Conservation (phyloP, 345 rosid species). For the Firmiana major region DNA sequence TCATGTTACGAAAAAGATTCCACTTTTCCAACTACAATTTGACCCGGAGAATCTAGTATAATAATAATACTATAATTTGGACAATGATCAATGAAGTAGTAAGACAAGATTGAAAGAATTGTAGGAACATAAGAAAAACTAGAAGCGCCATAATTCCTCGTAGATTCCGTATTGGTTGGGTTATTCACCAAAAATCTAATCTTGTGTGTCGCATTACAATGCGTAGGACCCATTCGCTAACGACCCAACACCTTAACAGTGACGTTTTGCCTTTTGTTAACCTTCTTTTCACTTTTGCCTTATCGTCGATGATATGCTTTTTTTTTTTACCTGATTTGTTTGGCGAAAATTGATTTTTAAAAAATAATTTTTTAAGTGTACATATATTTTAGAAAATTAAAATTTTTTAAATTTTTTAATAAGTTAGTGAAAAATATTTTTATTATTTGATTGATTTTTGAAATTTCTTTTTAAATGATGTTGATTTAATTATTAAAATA, state of each 20-base stretch:
- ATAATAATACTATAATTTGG: not conserved
- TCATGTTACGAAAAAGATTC: not conserved
- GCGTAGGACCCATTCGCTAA: not conserved
- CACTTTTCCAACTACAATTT: not conserved
- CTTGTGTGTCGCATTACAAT: not conserved
- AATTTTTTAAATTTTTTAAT: too few species aligned
- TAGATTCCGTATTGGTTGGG: not conserved
- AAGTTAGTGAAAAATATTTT: too few species aligned
- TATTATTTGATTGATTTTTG: too few species aligned
- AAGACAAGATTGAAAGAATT: not conserved
- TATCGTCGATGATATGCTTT: too few species aligned
- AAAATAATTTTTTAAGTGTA: too few species aligned
- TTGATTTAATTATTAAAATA: too few species aligned
- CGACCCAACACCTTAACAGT: not conserved
- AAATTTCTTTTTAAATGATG: too few species aligned
- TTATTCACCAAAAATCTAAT: not conserved
- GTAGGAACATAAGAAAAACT: not conserved
- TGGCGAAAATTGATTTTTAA: too few species aligned
- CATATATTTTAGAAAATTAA: too few species aligned
- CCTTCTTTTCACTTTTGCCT: not conserved
- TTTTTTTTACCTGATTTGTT: too few species aligned
- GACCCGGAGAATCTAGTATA: not conserved
- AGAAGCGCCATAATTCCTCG: not conserved
- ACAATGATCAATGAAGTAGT: not conserved
- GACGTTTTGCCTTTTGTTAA: not conserved